Percentiles rank a stretch among this genome's conserved stretches.
Conservation (phyloP, 1,284 basidiomycete genomes). For the Ustilago curta region DNA sequence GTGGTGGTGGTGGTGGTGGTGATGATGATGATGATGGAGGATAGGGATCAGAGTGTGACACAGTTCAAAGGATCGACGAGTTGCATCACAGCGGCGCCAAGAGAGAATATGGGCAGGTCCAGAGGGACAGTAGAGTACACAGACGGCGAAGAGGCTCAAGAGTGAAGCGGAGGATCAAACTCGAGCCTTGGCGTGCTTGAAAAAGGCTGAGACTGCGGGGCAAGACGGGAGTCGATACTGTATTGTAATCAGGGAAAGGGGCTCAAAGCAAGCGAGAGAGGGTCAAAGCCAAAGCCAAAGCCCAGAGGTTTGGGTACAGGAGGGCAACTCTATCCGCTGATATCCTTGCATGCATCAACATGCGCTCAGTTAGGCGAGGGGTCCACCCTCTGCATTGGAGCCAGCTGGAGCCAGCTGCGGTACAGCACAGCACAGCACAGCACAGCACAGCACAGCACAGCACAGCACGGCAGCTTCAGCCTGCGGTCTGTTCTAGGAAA, state of each 20-base stretch:
- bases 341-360: conserved; percentile 33
- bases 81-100: conserved; percentile 18
- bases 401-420: too few species aligned
- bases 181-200: conserved; percentile 4
- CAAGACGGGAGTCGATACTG: conserved; percentile 3
- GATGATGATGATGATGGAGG: conserved; percentile 19
- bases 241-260: neutral
- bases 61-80: conserved; percentile 23
- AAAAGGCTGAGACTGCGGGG: conserved; percentile 13
- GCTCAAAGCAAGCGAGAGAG: neutral
- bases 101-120: conserved; percentile 5
- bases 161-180: conserved; percentile 11
- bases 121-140: neutral
- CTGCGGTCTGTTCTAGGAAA: neutral
- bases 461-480: too few species aligned
- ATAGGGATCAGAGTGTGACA: neutral
- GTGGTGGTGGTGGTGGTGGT: conserved; percentile 14
- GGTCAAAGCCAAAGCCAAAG: neutral
- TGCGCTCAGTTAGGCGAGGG: conserved; percentile 24
- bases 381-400: conserved; percentile 6
- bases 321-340: conserved; percentile 6
- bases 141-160: neutral
- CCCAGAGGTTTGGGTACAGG: neutral
- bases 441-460: too few species aligned
- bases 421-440: neutral